These are phyloP conservation scores for Echinochloa phyllopogon DNA, from an alignment of 176 grass and related monocot genomes.

Conservation along the genomic window DNA sequence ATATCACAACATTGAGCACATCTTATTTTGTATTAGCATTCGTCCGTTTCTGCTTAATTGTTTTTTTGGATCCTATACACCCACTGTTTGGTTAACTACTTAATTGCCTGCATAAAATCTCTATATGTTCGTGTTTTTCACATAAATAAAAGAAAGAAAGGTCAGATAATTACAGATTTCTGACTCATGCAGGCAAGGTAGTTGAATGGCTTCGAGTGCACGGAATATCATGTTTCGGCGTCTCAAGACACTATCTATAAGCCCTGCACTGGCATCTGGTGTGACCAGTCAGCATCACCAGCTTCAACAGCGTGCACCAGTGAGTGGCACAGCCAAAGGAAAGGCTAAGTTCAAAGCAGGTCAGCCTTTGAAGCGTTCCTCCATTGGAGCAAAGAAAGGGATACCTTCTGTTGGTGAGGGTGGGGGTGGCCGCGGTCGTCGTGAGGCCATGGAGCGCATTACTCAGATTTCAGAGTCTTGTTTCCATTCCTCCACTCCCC, in stretches of 20 bases:
- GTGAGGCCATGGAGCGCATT: conserved; percentile 64
- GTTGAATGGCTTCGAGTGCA: conserved; percentile 34
- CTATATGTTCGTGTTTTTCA: neutral
- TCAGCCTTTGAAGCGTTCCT: conserved; percentile 55
- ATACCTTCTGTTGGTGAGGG: conserved; percentile 32
- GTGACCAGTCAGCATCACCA: conserved; percentile 45
- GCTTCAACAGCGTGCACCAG: conserved; percentile 50
- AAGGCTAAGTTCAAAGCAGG: conserved; percentile 73
- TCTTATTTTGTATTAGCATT: neutral
- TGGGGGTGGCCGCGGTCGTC: conserved; percentile 42
- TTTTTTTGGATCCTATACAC: neutral
- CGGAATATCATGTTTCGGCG: conserved; percentile 13
- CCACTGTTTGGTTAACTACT: neutral
- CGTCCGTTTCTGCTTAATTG: neutral
- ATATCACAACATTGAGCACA: too few relatives aligned
- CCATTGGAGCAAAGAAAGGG: conserved; percentile 56
- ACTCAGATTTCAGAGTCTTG: conserved; percentile 70
- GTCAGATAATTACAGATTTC: neutral
- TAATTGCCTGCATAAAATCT: neutral
- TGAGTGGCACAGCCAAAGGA: conserved; percentile 84
- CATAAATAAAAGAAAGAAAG: neutral
- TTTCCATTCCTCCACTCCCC: conserved; percentile 63
- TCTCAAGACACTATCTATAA: conserved; percentile 40
- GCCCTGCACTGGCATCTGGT: conserved; percentile 16
- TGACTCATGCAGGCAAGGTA: conserved; percentile 19